Base-by-base conservation (phyloP, 192 early-diverging fungal genomes). In the Coemansia sp. region DNA sequence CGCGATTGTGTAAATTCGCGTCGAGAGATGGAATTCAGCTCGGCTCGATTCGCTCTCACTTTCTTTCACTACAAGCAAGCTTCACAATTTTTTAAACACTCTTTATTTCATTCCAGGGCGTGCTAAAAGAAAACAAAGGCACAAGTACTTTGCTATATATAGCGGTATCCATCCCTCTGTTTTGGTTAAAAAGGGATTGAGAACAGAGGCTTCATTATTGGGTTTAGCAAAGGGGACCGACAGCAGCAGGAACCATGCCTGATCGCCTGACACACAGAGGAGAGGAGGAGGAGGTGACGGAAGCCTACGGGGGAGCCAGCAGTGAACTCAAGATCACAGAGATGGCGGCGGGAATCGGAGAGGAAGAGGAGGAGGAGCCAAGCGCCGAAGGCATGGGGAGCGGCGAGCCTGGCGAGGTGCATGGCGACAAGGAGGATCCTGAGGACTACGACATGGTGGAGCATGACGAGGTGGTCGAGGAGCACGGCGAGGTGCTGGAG, bases 401-500 rank as follows among this genome's bases (percentile, higher is more conserved):
- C n/a, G n/a, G n/a, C n/a, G n/a, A n/a, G n/a, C n/a, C n/a, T n/a
- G n/a, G n/a, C n/a, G n/a, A n/a, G n/a, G n/a, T n/a, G n/a, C n/a
- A n/a, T n/a, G n/a, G n/a, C n/a, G n/a, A n/a, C 22, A 25, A 22
- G 23, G 55, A 55, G 31, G 69, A 65, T 14, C n/a, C n/a, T n/a
- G 63, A 60, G 15, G 57, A 34, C 22, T 71, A 65, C 37, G 69
- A 60, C 19, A 60, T 65, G 57, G 28, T 50, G 6, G 62, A 65
- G 50, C 65, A 74, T 41, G 33, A 72, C 37, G 31, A 58, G 15
- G 37, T n/a, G n/a, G n/a, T 33, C 6, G 34, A 15, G 17, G 50
- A 56, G n/a, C 28, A 41, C 5, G 38, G 37, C 38, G 61, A 36
- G 11, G 57, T 4, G 3, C 28, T 30, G 30, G 45, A 47, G 25